A percentile compares a stretch with the other conserved stretches of the same genome.
Evolutionary conservation across 805 yeast species (phyloP).

Genomic region (Millerozyma miso): DNA sequence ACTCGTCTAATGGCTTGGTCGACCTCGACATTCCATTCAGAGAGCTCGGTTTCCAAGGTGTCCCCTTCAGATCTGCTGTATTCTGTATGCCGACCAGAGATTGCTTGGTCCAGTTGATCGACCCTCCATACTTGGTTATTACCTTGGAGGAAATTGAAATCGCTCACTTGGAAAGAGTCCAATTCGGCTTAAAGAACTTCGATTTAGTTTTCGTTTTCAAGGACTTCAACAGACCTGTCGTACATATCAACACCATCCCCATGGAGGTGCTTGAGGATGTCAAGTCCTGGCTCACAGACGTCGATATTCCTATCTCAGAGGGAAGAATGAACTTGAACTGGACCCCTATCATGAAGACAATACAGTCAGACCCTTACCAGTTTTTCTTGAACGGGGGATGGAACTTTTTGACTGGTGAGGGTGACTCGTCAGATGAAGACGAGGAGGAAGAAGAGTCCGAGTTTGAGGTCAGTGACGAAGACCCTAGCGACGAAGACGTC

Average conservation of each 20-base stretch:
- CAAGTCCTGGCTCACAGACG: conserved; percentile 96
- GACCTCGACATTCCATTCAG: conserved; percentile 94
- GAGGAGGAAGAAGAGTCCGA: conserved; percentile 68
- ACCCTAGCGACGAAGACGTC: conserved; percentile 59
- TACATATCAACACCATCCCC: conserved; percentile 92
- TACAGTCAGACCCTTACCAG: conserved; percentile 87
- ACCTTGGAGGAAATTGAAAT: conserved; percentile 89
- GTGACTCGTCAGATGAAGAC: conserved; percentile 64
- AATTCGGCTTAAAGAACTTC: conserved; percentile 93
- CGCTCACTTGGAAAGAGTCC: conserved; percentile 95
- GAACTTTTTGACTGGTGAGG: conserved; percentile 87
- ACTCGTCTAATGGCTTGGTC: conserved; percentile 74
- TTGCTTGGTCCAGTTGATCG: conserved; percentile 88
- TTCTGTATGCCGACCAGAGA: conserved; percentile 96
- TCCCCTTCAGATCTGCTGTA: conserved; percentile 91
- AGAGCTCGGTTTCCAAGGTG: conserved; percentile 96
- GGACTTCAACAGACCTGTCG: conserved; percentile 82
- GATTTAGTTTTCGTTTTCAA: conserved; percentile 96
- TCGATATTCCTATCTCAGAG: conserved; percentile 90
- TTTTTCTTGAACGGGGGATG: conserved; percentile 95
- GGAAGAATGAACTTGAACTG: conserved; percentile 96
- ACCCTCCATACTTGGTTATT: conserved; percentile 91
- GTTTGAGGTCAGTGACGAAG: conserved; percentile 60
- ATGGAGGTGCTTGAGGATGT: conserved; percentile 88
- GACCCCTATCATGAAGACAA: conserved; percentile 92